Evolutionary conservation across 257 asterid species (phyloP), one percentile per base, ranked within the genome.

Genomic region (Jaltomata sinuosa): DNA sequence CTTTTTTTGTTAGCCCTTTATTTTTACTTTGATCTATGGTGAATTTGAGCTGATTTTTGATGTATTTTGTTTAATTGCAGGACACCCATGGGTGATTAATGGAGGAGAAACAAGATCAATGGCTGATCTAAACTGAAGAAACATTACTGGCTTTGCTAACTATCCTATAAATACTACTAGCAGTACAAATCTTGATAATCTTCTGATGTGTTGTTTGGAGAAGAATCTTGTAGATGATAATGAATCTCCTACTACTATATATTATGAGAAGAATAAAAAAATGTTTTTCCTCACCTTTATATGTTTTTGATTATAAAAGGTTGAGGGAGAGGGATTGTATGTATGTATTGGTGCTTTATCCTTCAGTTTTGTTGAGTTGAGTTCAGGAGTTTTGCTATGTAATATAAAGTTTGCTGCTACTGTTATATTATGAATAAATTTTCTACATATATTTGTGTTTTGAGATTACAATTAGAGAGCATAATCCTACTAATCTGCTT

Each of bases 61-160:
- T 76, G 15, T 57, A 9, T 21, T 7, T 29, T 77, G 15, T 29
- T n/a, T 62, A 32, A 77, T 16, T 76, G 1, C 71, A 84, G 87
- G 57, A 67, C 87, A 84, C 29, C 84, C 80, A 62, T 84, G 87
- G 86, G 52, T 84, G 57, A 79, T 47, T 22, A 52, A 42, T 47
- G 84, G 79, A 34, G 87, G 87, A 77, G 80, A 78, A 2, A 45
- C 84, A 0, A 45, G 62, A 62, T 45, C 68, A 64, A 40, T 45
- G 55, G 69, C 34, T 84, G 87, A 72, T 78, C 25, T 59, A 11
- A 71, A 31, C 0, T 83, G n/a, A 82, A 34, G 18, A 45, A 45
- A 25, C n/a, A 45, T 74, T 65, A 31, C 6, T 65, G 3, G 22
- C 16, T 2, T 65, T 65, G 6, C 3, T 6, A 65, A 32, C 25